These are phyloP conservation scores for Vinca minor DNA, from an alignment of 257 asterid genomes.

Conservation along the genomic window DNA sequence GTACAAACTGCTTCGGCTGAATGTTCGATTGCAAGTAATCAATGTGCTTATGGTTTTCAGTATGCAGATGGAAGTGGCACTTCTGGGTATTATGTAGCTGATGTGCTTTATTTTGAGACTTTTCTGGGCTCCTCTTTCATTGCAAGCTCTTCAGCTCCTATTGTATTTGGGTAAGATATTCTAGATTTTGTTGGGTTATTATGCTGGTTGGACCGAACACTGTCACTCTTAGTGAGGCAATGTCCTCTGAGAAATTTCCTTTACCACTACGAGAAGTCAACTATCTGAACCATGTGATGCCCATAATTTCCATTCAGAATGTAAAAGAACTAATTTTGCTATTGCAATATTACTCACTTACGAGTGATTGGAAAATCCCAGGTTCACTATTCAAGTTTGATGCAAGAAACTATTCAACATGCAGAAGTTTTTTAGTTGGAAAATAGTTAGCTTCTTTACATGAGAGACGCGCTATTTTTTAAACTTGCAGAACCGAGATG, in stretches of 20 bases:
- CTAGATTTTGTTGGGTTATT: not conserved
- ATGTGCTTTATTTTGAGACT: conserved; percentile 62
- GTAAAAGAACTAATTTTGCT: not conserved
- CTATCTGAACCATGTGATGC: not conserved
- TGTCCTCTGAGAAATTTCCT: not conserved
- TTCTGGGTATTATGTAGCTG: conserved; percentile 68
- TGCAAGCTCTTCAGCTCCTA: conserved; percentile 79
- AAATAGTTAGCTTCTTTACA: not conserved
- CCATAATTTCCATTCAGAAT: not conserved
- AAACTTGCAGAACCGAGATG: not conserved
- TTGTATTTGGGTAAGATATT: conserved; percentile 69
- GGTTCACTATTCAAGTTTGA: too few relatives aligned
- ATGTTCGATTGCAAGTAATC: conserved; percentile 54
- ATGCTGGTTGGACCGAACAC: not conserved
- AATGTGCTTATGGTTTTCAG: conserved; percentile 68
- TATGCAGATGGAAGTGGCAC: conserved; percentile 96
- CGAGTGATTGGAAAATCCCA: not conserved
- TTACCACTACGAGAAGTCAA: not conserved
- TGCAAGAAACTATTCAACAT: not conserved
- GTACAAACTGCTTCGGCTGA: conserved; percentile 48
- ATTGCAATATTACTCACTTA: not conserved
- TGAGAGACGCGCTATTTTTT: too few relatives aligned
- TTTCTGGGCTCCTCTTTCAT: conserved; percentile 55
- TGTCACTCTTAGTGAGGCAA: not conserved
- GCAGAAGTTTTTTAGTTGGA: not conserved